Conservation (phyloP, 1,284 basidiomycete species). For the Puccinia hordei region DNA sequence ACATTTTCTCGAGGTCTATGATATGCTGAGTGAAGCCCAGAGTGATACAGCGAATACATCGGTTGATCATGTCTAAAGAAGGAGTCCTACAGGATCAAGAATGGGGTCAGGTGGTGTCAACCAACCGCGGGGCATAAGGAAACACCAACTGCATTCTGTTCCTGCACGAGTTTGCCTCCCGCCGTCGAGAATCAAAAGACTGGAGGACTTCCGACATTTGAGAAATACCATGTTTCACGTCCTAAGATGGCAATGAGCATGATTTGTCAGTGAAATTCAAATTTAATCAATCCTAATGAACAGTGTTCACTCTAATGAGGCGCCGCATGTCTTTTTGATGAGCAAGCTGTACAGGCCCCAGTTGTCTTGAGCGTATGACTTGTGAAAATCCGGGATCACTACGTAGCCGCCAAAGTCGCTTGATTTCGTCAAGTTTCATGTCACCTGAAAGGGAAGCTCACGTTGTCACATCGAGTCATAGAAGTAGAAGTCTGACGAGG, state of each 20-base stretch:
- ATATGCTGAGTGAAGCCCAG: constrained; percentile 41
- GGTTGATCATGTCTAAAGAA: constrained; percentile 42
- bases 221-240: constrained; percentile 45
- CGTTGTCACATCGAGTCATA: neutral
- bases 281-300: neutral
- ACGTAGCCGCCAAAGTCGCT: constrained; percentile 38
- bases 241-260: neutral
- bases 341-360: constrained; percentile 42
- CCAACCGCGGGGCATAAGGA: neutral
- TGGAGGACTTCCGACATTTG: constrained; percentile 48
- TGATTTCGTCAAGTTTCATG: constrained; percentile 46
- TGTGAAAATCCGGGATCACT: constrained; percentile 39
- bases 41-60: constrained; percentile 39
- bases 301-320: constrained; percentile 33
- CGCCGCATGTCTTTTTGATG: constrained; percentile 47
- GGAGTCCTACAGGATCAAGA: constrained; percentile 29
- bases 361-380: constrained; percentile 39
- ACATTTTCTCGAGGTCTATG: constrained; percentile 31
- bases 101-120: neutral
- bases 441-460: constrained; percentile 30
- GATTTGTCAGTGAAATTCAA: constrained; percentile 10
- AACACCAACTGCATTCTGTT: constrained; percentile 34
- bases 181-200: constrained; percentile 22
- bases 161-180: constrained; percentile 11
- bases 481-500: neutral